Conservation (phyloP, 202 grass and related monocot genomes). For the Elaeis oleifera region DNA sequence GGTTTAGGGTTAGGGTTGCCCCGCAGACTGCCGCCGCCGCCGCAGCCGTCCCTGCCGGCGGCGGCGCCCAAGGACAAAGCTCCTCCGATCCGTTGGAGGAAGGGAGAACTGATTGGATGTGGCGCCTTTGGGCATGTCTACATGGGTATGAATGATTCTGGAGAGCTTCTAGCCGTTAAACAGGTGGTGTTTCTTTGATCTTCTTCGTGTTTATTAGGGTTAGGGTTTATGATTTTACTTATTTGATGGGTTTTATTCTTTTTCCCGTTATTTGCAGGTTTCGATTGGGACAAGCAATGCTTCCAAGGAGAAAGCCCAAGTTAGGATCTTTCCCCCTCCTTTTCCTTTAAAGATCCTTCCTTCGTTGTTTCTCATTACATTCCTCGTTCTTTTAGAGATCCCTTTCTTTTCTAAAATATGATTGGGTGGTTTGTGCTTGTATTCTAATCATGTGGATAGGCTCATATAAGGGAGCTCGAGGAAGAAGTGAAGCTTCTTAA, state of each 20-base stretch:
- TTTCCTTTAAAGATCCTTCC: neutral
- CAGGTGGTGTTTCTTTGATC: slow-evolving; percentile 37
- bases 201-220: slow-evolving; percentile 3
- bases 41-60: slow-evolving; percentile 31
- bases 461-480: slow-evolving; percentile 85
- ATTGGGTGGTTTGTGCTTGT: too few relatives aligned
- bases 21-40: slow-evolving; percentile 58
- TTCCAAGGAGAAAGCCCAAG: slow-evolving; percentile 89
- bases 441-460: slow-evolving; percentile 26
- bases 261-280: slow-evolving; percentile 31
- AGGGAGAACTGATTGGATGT: slow-evolving; percentile 80
- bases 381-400: neutral
- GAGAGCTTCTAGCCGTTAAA: slow-evolving; percentile 89
- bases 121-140: slow-evolving; percentile 92
- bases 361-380: neutral
- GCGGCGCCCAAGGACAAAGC: slow-evolving; percentile 34
- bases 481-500: slow-evolving; percentile 98
- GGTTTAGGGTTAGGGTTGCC: slow-evolving; percentile 49
- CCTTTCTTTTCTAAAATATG: too few relatives aligned
- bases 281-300: slow-evolving; percentile 67
- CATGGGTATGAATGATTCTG: slow-evolving; percentile 99
- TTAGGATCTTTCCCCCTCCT: slow-evolving; percentile 31
- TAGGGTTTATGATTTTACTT: neutral
- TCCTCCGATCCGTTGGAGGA: slow-evolving; percentile 75
- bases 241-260: neutral